Base-by-base conservation (phyloP, 768 basidiomycete species). In the Amanita exitialis region DNA sequence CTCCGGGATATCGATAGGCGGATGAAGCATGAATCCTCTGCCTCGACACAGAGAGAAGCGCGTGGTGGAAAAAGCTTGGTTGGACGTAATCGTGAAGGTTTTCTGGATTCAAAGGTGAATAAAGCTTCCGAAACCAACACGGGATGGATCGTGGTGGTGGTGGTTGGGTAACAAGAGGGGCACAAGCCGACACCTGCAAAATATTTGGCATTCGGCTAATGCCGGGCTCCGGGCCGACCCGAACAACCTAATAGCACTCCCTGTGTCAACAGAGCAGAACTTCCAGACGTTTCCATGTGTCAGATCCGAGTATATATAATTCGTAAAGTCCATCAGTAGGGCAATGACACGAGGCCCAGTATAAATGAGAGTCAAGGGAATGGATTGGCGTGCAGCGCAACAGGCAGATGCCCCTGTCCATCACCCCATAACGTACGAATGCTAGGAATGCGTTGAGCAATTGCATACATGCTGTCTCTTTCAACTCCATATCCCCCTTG, bases 11-110 rank as follows among this genome's bases (percentile, higher is more conserved):
- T 70, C 74, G 73, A 81, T 79, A 76, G 80, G 82, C 80, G 84
- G 84, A 78, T 84, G 86, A 88, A 87, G 86, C 87, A 90, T 90
- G 87, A 89, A 90, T 83, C 80, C 75, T 80, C 83, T 83, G 80
- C 72, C 74, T 65, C 64, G 73, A 78, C 80, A 81, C 77, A 67
- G 53, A 55, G 79, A 69, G 61, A 59, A 57, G 61, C 55, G 53
- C 52, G 63, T 62, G 61, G 61, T 54, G 51, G 66, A 61, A 66
- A 67, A 63, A 62, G 68, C 66, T 71, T 70, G 65, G 69, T 74
- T 67, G 67, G 80, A 72, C 71, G 78, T 72, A 81, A 83, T 83
- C 58, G 79, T 83, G 80, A 72, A 77, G 69, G 32, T 43, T 32
- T 43, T 18, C 16, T 18, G 49, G 28, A 37, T 50, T 43, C 49